Conservation (phyloP, 164 flowering plant genomes). For the Litsea cubeba region DNA sequence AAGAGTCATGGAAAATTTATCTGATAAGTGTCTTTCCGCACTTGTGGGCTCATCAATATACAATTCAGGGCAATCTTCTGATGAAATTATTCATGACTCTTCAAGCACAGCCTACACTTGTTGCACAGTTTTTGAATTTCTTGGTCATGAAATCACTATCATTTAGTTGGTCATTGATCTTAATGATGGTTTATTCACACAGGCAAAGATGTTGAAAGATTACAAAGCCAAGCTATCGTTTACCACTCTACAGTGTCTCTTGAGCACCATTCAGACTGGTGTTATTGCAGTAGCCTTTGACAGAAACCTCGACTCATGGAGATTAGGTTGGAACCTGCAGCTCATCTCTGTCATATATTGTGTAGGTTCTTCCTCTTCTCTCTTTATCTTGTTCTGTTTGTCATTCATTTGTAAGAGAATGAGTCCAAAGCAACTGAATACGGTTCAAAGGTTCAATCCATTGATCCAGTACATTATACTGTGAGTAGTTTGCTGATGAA, state of each 20-base stretch:
- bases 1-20: background rate
- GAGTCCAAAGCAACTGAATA: background rate
- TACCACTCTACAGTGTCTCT: constrained; percentile 22
- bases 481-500: background rate
- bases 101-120: background rate
- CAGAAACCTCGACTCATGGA: constrained; percentile 28
- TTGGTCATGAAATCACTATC: background rate
- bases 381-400: background rate
- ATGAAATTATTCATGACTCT: background rate
- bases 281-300: constrained; percentile 21
- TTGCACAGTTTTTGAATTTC: background rate
- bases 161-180: background rate
- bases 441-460: no score
- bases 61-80: background rate
- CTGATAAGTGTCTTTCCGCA: background rate
- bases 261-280: constrained; percentile 23
- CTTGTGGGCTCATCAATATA: no score
- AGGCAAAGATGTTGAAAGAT: constrained; percentile 18
- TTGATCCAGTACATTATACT: background rate
- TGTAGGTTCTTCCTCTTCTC: constrained; percentile 13
- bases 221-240: constrained; percentile 26
- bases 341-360: constrained; percentile 22
- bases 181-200: background rate
- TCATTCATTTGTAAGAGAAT: background rate
- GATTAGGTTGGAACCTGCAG: constrained; percentile 26